Evolutionary conservation across 2,329 filamentous ascomycete genomes (phyloP), one percentile per base, ranked within the genome.

Genomic region (Talaromyces pinophilus): DNA sequence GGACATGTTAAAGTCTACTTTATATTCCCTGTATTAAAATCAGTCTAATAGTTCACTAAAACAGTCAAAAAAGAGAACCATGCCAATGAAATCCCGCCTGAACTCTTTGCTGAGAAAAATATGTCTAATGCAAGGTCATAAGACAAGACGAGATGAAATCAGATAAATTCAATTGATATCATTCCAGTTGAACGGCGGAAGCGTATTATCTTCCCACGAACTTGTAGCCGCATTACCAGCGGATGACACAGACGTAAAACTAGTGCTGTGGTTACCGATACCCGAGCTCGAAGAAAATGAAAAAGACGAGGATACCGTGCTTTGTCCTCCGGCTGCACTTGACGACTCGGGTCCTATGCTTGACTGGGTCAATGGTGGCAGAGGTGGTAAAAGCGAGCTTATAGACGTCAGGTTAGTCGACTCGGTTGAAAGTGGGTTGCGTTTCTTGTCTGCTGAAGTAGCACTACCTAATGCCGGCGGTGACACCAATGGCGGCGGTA

Each of bases 181-280:
- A 71, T 80, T 78, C 79, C 78, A 80, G 42, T 76, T 68, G 71
- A 80, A 73, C 25, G 78, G 78, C 17, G 78, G 75, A 44, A 81
- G 71, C 0, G 78, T 79, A 66, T 79, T 79, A 65, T 79, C 77
- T 10, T 72, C 72, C 77, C 77, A 80, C 1, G 74, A 70, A 46
- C 40, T 46, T 33, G 38, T 6, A 19, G 48, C 35, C 15, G 35
- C 19, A 55, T 30, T 42, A 13, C 33, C 33, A 3, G 33, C 11
- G n/a, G 57, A 60, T 2, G 38, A 44, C 57, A 30, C 40, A 59
- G 61, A 44, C 17, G 62, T 67, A 19, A 59, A 64, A 64, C 62
- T 59, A 10, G 11, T 28, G 19, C 17, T 64, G n/a, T 64, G 57
- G 8, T 60, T 42, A 10, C 38, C 40, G 40, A 48, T 38, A 5